Conservation (phyloP, 2,329 filamentous ascomycete genomes). For the Pseudogymnoascus sp. region DNA sequence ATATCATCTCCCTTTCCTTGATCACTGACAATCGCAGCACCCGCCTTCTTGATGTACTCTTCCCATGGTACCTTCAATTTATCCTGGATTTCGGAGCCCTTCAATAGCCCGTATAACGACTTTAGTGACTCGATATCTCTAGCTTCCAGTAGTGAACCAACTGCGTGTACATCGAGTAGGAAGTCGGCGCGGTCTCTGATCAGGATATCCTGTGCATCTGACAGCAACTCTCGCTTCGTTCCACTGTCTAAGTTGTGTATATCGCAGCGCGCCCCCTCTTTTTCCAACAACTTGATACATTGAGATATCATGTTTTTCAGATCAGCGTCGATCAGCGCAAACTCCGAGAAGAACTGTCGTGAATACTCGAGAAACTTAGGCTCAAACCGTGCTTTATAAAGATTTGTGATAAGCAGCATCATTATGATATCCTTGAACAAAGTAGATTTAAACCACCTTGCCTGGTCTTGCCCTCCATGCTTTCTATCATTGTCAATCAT, state of each 20-base stretch:
- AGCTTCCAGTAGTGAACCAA: slow-evolving; percentile 66
- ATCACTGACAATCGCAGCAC: slow-evolving; percentile 71
- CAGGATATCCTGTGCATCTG: slow-evolving; percentile 63
- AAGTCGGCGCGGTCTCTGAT: slow-evolving; percentile 60
- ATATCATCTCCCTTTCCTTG: slow-evolving; percentile 73
- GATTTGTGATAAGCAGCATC: slow-evolving; percentile 76
- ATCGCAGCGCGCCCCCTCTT: slow-evolving; percentile 70
- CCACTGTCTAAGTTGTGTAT: slow-evolving; percentile 73
- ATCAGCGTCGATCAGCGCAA: slow-evolving; percentile 56
- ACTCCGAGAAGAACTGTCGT: slow-evolving; percentile 57
- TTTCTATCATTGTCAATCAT: slow-evolving; percentile 66
- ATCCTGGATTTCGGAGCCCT: slow-evolving; percentile 61
- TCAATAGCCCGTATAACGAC: slow-evolving; percentile 69
- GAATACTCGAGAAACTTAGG: slow-evolving; percentile 63
- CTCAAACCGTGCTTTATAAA: slow-evolving; percentile 77
- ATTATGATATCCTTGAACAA: slow-evolving; percentile 69
- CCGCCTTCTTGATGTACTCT: slow-evolving; percentile 68
- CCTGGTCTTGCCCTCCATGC: slow-evolving; percentile 29
- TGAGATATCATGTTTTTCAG: slow-evolving; percentile 70
- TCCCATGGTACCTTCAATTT: slow-evolving; percentile 67
- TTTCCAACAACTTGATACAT: slow-evolving; percentile 60
- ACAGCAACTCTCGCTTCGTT: slow-evolving; percentile 70
- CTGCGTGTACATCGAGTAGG: slow-evolving; percentile 56
- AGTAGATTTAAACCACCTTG: slow-evolving; percentile 48
- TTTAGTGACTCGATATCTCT: slow-evolving; percentile 64